Evolutionary conservation across 2,329 filamentous ascomycete species (phyloP).

Genomic region (Plenodomus tracheiphilus): DNA sequence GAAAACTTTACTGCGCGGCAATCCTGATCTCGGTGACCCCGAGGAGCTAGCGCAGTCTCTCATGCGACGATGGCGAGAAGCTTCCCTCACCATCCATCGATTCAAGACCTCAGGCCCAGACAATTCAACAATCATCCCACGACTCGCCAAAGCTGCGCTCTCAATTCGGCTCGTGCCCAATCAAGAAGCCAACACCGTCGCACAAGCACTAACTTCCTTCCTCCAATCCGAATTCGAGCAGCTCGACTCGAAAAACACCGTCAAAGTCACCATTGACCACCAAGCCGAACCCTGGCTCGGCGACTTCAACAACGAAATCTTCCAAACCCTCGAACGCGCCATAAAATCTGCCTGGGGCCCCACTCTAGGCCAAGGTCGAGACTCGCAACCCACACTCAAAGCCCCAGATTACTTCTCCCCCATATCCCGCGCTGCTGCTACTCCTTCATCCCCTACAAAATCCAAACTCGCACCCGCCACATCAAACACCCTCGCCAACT

Average conservation of each 20-base stretch:
- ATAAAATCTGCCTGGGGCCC: constrained; percentile 83
- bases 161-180: constrained; percentile 92
- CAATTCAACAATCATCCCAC: constrained; percentile 88
- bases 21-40: constrained; percentile 65
- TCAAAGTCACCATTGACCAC: constrained; percentile 85
- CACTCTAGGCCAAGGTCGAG: constrained; percentile 40
- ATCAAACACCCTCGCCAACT: constrained; percentile 55
- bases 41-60: constrained; percentile 78
- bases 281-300: constrained; percentile 96
- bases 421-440: constrained; percentile 8
- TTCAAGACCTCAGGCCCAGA: constrained; percentile 88
- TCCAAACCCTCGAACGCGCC: constrained; percentile 82
- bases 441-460: constrained; percentile 6
- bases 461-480: constrained; percentile 50
- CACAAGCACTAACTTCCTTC: constrained; percentile 67
- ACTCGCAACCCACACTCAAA: constrained; percentile 6
- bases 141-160: constrained; percentile 83
- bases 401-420: constrained; percentile 22
- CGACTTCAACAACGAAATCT: constrained; percentile 87
- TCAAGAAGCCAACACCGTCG: constrained; percentile 81
- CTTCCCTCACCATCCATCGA: constrained; percentile 89
- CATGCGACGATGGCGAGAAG: constrained; percentile 94
- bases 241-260: constrained; percentile 77
- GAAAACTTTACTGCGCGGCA: constrained; percentile 71
- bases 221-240: constrained; percentile 71